Evolutionary conservation across 2,329 filamentous ascomycete species (phyloP).

Genomic region (Tympanopsis confertula): DNA sequence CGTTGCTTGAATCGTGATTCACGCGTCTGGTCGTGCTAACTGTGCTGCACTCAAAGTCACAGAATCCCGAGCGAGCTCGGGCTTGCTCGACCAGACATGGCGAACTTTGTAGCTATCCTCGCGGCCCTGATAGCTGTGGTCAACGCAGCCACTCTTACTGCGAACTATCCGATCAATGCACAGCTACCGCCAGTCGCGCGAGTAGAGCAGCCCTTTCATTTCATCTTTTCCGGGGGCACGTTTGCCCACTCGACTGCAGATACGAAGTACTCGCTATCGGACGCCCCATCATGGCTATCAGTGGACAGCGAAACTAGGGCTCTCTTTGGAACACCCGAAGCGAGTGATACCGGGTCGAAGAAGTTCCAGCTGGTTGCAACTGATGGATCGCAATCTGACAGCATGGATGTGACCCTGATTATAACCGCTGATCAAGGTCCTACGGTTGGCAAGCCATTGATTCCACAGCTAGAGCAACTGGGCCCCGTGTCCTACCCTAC

Average conservation of each 20-base stretch:
- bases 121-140: background rate
- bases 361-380: constrained; percentile 37
- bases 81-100: background rate
- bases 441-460: constrained; percentile 19
- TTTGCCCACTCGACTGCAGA: constrained; percentile 28
- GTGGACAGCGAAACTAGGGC: constrained; percentile 34
- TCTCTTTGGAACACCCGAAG: constrained; percentile 36
- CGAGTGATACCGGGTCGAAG: constrained; percentile 26
- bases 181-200: constrained; percentile 47
- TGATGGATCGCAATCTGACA: constrained; percentile 29
- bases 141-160: constrained; percentile 9
- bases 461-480: constrained; percentile 19
- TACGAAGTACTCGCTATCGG: constrained; percentile 35
- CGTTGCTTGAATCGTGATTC: too few species aligned
- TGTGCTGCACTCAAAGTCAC: too few species aligned
- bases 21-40: too few species aligned
- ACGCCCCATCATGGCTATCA: constrained; percentile 41
- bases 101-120: background rate
- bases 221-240: constrained; percentile 40
- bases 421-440: constrained; percentile 27
- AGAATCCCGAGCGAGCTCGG: too few species aligned
- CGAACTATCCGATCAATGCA: constrained; percentile 43
- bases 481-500: constrained; percentile 11
- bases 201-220: constrained; percentile 32
- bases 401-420: constrained; percentile 39